Base-by-base conservation (phyloP, 345 rosid genomes). In the Laguncularia racemosa region DNA sequence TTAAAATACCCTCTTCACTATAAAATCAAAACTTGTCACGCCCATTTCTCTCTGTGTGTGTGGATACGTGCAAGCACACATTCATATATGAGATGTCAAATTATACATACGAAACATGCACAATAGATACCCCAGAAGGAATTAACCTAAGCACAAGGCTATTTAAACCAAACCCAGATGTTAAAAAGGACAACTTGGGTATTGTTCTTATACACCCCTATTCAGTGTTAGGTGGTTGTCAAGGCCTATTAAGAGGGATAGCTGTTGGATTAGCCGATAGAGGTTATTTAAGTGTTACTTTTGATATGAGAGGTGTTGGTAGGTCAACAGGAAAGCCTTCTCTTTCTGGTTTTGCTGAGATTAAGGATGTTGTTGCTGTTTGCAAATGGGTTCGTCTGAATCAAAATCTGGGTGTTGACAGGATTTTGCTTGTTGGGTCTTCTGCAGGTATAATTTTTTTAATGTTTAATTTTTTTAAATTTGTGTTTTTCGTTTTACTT, bases 251-350 rank as follows among this genome's bases (percentile, higher is more conserved):
- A 62, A 77, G 58, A 66, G 96, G 97, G 52, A 85, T 93, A 18
- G 92, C 96, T 9, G 69, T 74, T 71, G 81, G 81, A 44, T 45
- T 93, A 48, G 89, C 90, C 2, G 70, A 44, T 6, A 82, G 73
- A 15, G 95, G 96, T 38, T 83, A 66, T 67, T 60, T 20, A 16
- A 75, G 96, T 46, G 89, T 84, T 45, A 90, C 97, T 44, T 93
- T 89, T 65, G 99, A 93, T 63, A 89, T 89, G 70, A 84, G 96
- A 77, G 95, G 99, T 20, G 97, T 79, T 14, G 91, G 96, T 1
- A 81, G 73, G 73, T 90, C 99, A 38, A 84, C 95, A 1, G 96
- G 96, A 17, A 81, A 57, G 50, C 76, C 99, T 71, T 87, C 99
- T 64, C 79, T 90, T 44, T 85, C 95, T 23, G 97, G 97, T 1